Evolutionary conservation across 129 eudicot species (phyloP).

Genomic region (Scalesia atractyloides): DNA sequence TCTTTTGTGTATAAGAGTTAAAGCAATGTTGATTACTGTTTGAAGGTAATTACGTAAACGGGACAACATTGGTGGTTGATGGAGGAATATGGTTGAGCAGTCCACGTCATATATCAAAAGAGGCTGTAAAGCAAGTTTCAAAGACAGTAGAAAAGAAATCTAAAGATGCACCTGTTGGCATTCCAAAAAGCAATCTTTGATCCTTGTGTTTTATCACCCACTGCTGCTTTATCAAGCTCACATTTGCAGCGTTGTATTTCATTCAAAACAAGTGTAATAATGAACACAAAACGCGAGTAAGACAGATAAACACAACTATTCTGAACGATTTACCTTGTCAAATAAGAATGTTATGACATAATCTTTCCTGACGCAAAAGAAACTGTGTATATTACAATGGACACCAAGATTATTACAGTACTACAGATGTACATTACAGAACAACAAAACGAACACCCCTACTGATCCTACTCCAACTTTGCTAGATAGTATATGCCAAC

Average conservation of each 20-base stretch:
- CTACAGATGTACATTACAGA: conserved; percentile 24
- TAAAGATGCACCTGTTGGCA: conserved; percentile 45
- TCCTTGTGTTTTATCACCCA: neutral
- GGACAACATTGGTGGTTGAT: conserved; percentile 47
- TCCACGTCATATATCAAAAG: conserved; percentile 46
- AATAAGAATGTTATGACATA: neutral
- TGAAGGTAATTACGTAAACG: conserved; percentile 53
- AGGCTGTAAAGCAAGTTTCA: conserved; percentile 48
- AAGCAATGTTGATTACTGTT: neutral
- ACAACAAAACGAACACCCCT: conserved; percentile 12
- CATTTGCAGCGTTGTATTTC: neutral
- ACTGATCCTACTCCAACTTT: conserved; percentile 24
- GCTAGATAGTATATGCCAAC: conserved; percentile 19
- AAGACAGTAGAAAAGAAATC: conserved; percentile 49
- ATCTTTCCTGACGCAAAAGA: conserved; percentile 10
- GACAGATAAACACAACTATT: neutral
- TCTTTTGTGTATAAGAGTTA: neutral
- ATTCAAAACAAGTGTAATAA: neutral
- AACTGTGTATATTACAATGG: conserved; percentile 13
- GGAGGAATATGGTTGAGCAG: conserved; percentile 51
- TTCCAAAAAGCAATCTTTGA: conserved; percentile 56
- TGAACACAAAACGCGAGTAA: neutral
- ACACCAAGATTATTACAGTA: conserved; percentile 22
- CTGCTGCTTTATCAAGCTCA: neutral
- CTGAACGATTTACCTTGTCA: neutral